Conservation (phyloP, 2,329 filamentous ascomycete species). For the Arthrobotrys sinensis region DNA sequence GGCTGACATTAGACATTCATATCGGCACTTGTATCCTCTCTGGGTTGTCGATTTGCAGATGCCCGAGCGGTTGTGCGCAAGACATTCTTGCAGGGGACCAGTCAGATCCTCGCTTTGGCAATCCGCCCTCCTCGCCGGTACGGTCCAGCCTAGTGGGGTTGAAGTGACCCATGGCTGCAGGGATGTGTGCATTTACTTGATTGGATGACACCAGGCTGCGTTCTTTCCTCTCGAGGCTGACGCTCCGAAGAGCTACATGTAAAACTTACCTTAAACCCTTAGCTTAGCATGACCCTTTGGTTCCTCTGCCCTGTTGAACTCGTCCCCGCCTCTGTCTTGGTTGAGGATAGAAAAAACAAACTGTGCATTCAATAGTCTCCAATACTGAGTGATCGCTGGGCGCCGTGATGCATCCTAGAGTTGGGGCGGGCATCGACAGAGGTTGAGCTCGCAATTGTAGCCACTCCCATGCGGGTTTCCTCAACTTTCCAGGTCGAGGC, state of each 20-base stretch:
- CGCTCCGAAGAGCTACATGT: constrained; percentile 41
- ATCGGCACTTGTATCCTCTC: constrained; percentile 54
- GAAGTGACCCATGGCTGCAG: constrained; percentile 56
- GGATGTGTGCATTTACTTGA: constrained; percentile 48
- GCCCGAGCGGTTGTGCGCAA: constrained; percentile 54
- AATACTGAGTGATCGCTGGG: constrained; percentile 26
- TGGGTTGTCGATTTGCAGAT: constrained; percentile 57
- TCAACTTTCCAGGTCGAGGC: constrained; percentile 37
- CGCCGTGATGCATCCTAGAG: constrained; percentile 32
- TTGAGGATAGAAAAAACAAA: constrained; percentile 41
- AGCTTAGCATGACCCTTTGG: constrained; percentile 33
- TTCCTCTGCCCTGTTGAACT: constrained; percentile 23
- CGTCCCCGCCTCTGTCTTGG: constrained; percentile 46
- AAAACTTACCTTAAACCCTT: constrained; percentile 53
- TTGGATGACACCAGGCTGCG: constrained; percentile 47
- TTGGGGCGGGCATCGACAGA: constrained; percentile 34
- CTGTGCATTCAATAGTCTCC: constrained; percentile 15
- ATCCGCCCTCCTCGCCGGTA: constrained; percentile 47
- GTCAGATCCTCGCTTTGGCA: constrained; percentile 44
- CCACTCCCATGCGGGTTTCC: constrained; percentile 41
- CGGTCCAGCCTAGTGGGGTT: constrained; percentile 60
- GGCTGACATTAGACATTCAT: constrained; percentile 46
- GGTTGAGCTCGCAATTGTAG: constrained; percentile 27
- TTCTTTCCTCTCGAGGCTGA: constrained; percentile 55
- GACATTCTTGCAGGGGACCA: constrained; percentile 59